Conservation (phyloP, 2,329 filamentous ascomycete genomes). For the Cyphellophora europaea region DNA sequence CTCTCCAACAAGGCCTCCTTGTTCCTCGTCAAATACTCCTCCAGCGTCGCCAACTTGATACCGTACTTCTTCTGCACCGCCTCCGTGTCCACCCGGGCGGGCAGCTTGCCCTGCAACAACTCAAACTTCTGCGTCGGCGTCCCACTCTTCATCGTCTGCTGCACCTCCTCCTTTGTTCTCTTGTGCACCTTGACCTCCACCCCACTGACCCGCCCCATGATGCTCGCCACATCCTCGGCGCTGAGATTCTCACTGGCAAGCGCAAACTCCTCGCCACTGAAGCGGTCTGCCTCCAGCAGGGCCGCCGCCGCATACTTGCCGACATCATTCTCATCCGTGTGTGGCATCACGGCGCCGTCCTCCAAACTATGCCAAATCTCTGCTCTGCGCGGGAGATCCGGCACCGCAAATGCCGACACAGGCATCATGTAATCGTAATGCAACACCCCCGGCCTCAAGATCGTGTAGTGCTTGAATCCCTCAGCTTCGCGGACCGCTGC, state of each 20-base stretch:
- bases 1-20: slow-evolving; percentile 16
- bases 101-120: slow-evolving; percentile 24
- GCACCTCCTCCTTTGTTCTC: slow-evolving; percentile 34
- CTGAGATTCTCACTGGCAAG: slow-evolving; percentile 33
- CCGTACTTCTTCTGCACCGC: slow-evolving; percentile 24
- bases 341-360: slow-evolving; percentile 28
- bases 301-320: slow-evolving; percentile 36
- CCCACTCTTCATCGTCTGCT: slow-evolving; percentile 18
- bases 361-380: slow-evolving; percentile 29
- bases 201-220: slow-evolving; percentile 25
- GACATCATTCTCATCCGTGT: slow-evolving; percentile 40
- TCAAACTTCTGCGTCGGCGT: slow-evolving; percentile 29
- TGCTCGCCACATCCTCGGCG: slow-evolving; percentile 26
- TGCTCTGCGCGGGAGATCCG: slow-evolving; percentile 29
- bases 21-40: slow-evolving; percentile 35
- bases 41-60: slow-evolving; percentile 34
- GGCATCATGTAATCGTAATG: slow-evolving; percentile 42
- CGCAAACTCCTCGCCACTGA: slow-evolving; percentile 30
- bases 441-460: slow-evolving; percentile 43
- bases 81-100: slow-evolving; percentile 1
- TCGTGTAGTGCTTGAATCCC: slow-evolving; percentile 37
- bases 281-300: slow-evolving; percentile 32
- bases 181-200: slow-evolving; percentile 28
- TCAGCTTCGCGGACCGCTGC: slow-evolving; percentile 23
- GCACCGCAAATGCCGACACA: slow-evolving; percentile 28